phyloP scores from a whole-genome alignment of 257 asterid genomes.

The Mitragyna speciosa region DNA sequence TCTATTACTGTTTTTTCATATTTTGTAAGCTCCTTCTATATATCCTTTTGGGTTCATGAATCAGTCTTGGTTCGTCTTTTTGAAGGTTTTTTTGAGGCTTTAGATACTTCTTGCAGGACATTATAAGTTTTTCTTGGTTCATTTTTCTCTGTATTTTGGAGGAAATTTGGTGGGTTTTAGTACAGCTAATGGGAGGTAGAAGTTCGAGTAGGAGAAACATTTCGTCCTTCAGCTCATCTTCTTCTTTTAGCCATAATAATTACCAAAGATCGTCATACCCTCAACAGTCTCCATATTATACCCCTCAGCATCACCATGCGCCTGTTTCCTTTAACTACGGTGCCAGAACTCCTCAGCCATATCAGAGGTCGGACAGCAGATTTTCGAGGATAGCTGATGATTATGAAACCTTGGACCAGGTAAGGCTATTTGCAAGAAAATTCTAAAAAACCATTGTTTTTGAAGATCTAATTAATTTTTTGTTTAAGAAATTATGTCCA shows the following conservation, averaged over 20 bases:
- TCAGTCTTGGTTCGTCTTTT: too few relatives aligned
- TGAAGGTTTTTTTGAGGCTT: too few relatives aligned
- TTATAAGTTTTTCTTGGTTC: background rate
- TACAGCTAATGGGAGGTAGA: conserved; percentile 6
- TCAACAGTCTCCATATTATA: conserved; percentile 46
- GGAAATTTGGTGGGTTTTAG: background rate
- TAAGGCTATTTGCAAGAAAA: conserved; percentile 12
- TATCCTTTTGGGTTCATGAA: background rate
- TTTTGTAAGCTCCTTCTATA: background rate
- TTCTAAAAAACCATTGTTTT: background rate
- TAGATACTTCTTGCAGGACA: background rate
- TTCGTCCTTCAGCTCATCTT: conserved; percentile 44
- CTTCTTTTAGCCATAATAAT: conserved; percentile 34
- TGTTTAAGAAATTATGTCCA: background rate
- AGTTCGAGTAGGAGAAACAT: conserved; percentile 9
- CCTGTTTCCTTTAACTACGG: conserved; percentile 45
- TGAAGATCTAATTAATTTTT: background rate
- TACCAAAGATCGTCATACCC: conserved; percentile 52
- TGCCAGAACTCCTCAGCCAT: conserved; percentile 52
- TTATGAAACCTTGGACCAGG: conserved; percentile 72
- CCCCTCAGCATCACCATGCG: conserved; percentile 31
- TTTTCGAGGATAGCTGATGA: conserved; percentile 75
- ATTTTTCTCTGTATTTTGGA: background rate
- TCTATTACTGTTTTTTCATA: background rate
- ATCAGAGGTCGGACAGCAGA: conserved; percentile 56